These are phyloP conservation scores for Thinopyrum elongatum DNA, from an alignment of 176 grass and related monocot genomes.

Conservation along the genomic window DNA sequence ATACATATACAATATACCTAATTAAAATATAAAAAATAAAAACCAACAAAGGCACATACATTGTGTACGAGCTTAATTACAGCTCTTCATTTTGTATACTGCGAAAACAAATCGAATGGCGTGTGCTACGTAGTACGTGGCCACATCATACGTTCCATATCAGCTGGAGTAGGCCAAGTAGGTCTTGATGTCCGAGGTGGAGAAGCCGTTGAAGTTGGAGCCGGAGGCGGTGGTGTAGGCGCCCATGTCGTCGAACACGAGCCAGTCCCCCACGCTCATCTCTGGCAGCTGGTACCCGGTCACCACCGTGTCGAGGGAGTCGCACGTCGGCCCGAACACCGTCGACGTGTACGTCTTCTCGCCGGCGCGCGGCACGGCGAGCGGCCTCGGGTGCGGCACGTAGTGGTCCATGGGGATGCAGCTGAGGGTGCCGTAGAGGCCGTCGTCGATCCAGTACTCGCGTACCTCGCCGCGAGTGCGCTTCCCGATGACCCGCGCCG, in stretches of 20 bases:
- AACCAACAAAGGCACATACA: not conserved
- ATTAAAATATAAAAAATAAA: not conserved
- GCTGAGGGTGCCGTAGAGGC: not conserved
- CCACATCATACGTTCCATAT: not conserved
- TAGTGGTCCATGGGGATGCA: not conserved
- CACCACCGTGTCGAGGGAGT: not conserved
- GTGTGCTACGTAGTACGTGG: not conserved
- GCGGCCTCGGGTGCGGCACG: not conserved
- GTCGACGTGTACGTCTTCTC: not conserved
- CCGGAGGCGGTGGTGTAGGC: not conserved
- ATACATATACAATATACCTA: not conserved
- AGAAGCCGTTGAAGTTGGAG: constrained; percentile 14
- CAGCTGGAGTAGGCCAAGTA: not conserved
- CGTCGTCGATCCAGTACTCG: constrained; percentile 23
- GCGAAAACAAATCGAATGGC: not conserved
- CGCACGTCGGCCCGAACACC: not conserved
- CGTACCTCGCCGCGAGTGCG: not conserved
- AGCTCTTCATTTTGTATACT: too few species aligned
- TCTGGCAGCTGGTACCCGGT: not conserved
- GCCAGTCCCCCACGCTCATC: not conserved
- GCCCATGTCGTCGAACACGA: constrained; percentile 20
- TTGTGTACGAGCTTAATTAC: not conserved
- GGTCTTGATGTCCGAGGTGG: not conserved
- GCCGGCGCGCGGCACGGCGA: not conserved
- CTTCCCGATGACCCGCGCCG: not conserved